phyloP scores from a whole-genome alignment of 306 rosid species.

The Vicia faba region DNA sequence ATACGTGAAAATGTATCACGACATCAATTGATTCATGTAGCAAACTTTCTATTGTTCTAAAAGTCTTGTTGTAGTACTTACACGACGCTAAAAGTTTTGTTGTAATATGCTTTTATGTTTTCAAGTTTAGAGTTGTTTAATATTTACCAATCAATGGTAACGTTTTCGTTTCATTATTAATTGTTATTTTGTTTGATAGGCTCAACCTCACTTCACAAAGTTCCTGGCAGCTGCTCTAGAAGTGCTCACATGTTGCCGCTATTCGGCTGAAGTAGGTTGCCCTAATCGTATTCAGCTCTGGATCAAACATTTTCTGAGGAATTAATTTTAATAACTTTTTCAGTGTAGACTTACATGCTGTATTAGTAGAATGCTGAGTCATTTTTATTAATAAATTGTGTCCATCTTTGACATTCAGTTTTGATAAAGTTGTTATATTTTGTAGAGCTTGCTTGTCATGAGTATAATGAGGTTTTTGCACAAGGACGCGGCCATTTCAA shows the following conservation, averaged over 20 bases:
- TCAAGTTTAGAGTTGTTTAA: conserved; percentile 26
- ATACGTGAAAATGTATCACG: background rate
- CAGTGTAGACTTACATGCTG: too few relatives aligned
- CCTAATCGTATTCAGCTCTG: conserved; percentile 84
- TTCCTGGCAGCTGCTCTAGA: conserved; percentile 73
- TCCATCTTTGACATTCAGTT: conserved; percentile 1
- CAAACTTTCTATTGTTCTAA: background rate
- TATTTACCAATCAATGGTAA: conserved; percentile 8
- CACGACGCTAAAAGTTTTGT: too few relatives aligned
- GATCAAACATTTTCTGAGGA: background rate
- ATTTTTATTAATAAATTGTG: too few relatives aligned
- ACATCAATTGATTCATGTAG: background rate
- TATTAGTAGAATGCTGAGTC: too few relatives aligned
- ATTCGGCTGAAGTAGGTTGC: conserved; percentile 68
- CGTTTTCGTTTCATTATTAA: background rate
- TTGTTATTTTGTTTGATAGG: conserved; percentile 48
- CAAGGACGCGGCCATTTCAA: conserved; percentile 82
- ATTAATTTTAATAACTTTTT: too few relatives aligned
- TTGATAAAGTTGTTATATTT: conserved; percentile 27
- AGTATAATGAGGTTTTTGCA: conserved; percentile 81
- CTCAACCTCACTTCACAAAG: conserved; percentile 72
- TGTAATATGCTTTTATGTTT: background rate
- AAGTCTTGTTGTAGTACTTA: background rate
- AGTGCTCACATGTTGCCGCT: conserved; percentile 74
- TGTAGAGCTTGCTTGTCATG: conserved; percentile 76